Conservation (phyloP, 1,139 yeast genomes). For the Diutina pseudorugosa region DNA sequence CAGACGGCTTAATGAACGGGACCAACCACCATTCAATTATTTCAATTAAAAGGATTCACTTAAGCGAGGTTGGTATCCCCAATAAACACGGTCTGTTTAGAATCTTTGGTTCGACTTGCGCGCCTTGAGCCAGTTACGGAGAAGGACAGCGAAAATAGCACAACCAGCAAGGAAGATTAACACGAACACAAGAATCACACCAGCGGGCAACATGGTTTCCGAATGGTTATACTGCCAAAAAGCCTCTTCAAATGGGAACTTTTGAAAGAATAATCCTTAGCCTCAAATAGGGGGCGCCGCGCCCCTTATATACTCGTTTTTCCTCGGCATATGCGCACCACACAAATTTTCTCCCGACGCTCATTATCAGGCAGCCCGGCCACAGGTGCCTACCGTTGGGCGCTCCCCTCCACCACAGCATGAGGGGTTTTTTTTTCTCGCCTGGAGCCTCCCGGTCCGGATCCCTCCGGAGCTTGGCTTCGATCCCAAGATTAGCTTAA, state of each 20-base stretch:
- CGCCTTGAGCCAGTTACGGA: conserved; percentile 28
- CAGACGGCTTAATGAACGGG: conserved; percentile 1
- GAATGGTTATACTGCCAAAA: conserved; percentile 4
- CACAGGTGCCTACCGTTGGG: not conserved
- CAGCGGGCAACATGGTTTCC: conserved; percentile 31
- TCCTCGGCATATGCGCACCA: not conserved
- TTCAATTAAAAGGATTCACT: conserved; percentile 1
- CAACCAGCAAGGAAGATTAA: conserved; percentile 30
- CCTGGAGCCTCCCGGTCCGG: not conserved
- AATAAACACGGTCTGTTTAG: conserved; percentile 13
- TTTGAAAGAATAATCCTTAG: conserved; percentile 4
- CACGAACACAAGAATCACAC: conserved; percentile 40
- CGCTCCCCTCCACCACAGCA: not conserved
- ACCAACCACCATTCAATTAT: conserved; percentile 3
- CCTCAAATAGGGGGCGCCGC: not conserved
- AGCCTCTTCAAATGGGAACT: not conserved
- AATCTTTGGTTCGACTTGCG: conserved; percentile 38
- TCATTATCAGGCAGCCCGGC: not conserved
- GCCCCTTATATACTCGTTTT: conserved; percentile 1
- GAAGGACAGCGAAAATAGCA: conserved; percentile 23
- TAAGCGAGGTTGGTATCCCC: conserved; percentile 3
- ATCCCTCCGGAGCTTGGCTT: not conserved
- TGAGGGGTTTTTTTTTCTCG: not conserved
- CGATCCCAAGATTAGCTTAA: no score
- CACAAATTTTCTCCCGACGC: not conserved